Evolutionary conservation across 1,284 basidiomycete genomes (phyloP).

Genomic region (Trametes versicolor): DNA sequence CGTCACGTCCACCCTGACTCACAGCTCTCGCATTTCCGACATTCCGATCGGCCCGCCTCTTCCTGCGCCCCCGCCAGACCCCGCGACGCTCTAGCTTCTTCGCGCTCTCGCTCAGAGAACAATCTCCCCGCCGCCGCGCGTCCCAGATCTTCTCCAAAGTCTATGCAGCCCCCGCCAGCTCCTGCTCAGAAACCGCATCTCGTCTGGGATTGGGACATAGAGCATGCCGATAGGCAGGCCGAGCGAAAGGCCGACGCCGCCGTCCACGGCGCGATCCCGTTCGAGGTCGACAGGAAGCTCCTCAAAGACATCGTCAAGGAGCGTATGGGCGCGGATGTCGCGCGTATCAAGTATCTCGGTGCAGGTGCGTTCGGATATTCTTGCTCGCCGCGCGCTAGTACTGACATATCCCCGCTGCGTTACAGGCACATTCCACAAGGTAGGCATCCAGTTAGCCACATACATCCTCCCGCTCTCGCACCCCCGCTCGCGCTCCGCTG

Average conservation of each 20-base stretch:
- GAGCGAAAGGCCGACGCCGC: constrained; percentile 69
- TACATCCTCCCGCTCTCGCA: neutral
- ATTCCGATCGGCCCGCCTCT: constrained; percentile 10
- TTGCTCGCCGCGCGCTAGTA: constrained; percentile 9
- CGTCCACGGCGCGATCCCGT: constrained; percentile 66
- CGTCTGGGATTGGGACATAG: constrained; percentile 73
- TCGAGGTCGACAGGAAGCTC: constrained; percentile 75
- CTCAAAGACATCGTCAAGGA: constrained; percentile 80
- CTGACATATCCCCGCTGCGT: constrained; percentile 18
- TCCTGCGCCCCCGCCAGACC: constrained; percentile 12
- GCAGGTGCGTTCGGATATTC: constrained; percentile 59
- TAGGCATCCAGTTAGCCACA: constrained; percentile 36
- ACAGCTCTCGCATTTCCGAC: constrained; percentile 1
- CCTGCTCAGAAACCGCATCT: constrained; percentile 40
- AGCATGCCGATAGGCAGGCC: constrained; percentile 68
- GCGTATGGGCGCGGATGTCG: constrained; percentile 70
- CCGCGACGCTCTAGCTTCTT: constrained; percentile 5
- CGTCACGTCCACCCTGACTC: constrained; percentile 8
- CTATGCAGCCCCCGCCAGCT: constrained; percentile 24
- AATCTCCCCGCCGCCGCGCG: constrained; percentile 19
- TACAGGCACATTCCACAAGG: constrained; percentile 82
- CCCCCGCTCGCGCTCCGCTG: neutral
- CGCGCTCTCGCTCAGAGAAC: constrained; percentile 21
- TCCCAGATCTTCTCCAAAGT: constrained; percentile 11
- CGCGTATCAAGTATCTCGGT: constrained; percentile 75